Conservation (phyloP, 768 basidiomycete genomes). For the Boletus vinaceobasis region DNA sequence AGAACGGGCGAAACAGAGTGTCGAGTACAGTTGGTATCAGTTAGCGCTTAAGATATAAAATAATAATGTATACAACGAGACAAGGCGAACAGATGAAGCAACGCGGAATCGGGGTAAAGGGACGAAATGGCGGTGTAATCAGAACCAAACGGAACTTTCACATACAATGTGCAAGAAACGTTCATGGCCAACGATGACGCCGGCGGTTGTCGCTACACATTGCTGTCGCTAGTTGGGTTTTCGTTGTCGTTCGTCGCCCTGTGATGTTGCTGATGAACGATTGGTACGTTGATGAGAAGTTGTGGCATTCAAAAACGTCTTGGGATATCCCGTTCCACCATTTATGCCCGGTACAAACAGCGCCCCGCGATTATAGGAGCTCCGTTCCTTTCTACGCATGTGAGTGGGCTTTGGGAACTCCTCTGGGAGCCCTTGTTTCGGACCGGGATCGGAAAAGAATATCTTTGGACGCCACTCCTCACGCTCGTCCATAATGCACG, state of each 20-base stretch:
- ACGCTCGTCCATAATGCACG: slow-evolving; percentile 83
- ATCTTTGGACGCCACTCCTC: slow-evolving; percentile 84
- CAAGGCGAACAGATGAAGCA: slow-evolving; percentile 18
- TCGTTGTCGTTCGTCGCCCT: slow-evolving; percentile 26
- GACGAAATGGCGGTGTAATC: slow-evolving; percentile 8
- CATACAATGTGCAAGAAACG: background rate
- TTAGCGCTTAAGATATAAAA: slow-evolving; percentile 33
- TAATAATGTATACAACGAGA: slow-evolving; percentile 27
- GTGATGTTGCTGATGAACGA: slow-evolving; percentile 13
- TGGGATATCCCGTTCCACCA: slow-evolving; percentile 24
- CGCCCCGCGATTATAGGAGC: slow-evolving; percentile 71
- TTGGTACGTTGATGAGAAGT: slow-evolving; percentile 15
- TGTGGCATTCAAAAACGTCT: slow-evolving; percentile 26
- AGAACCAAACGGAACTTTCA: background rate
- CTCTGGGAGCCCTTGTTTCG: slow-evolving; percentile 69
- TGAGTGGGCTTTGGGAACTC: slow-evolving; percentile 84
- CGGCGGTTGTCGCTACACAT: slow-evolving; percentile 3
- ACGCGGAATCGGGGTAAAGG: slow-evolving; percentile 2
- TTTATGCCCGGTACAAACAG: slow-evolving; percentile 54
- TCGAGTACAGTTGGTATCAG: slow-evolving; percentile 18
- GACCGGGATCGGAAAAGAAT: slow-evolving; percentile 70
- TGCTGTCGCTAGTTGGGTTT: slow-evolving; percentile 13
- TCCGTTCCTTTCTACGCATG: slow-evolving; percentile 77
- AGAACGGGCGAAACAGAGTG: slow-evolving; percentile 4
- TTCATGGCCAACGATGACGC: background rate